phyloP scores from a whole-genome alignment of 768 basidiomycete genomes.

The Lactarius psammicola region DNA sequence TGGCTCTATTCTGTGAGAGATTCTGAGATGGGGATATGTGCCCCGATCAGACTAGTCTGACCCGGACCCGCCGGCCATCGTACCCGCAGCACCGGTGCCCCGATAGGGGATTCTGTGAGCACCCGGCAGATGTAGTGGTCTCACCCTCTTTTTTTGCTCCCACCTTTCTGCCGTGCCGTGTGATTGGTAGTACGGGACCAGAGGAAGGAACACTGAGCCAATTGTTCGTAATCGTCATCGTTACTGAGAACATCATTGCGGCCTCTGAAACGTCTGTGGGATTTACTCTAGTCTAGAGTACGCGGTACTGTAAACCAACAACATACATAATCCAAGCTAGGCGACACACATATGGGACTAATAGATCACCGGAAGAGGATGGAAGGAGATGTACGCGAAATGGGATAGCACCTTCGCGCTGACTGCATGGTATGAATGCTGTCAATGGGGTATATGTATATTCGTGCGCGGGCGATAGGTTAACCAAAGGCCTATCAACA shows the following conservation, averaged over 20 bases:
- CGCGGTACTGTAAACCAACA: conserved; percentile 3
- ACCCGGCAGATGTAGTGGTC: not conserved
- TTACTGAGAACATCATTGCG: not conserved
- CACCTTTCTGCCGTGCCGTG: not conserved
- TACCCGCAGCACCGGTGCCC: not conserved
- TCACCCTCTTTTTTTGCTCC: not conserved
- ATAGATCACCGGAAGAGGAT: conserved; percentile 1
- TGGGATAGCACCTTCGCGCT: not conserved
- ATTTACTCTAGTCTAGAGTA: not conserved
- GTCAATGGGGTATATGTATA: conserved; percentile 12
- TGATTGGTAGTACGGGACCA: not conserved
- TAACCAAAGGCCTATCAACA: conserved; percentile 13
- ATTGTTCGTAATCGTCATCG: too few species aligned
- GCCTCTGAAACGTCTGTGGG: not conserved
- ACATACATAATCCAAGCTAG: conserved; percentile 18
- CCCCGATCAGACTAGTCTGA: not conserved
- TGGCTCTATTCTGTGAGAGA: too few species aligned
- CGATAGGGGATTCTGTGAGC: not conserved
- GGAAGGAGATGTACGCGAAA: not conserved
- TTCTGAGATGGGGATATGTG: too few species aligned
- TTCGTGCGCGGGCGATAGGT: conserved; percentile 3
- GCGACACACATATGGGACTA: conserved; percentile 17
- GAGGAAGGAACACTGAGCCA: not conserved
- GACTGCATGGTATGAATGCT: not conserved
- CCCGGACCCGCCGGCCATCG: not conserved